Evolutionary conservation across 2,329 filamentous ascomycete genomes (phyloP), one percentile per base, ranked within the genome.

Genomic region (Monosporascus cannonballus): DNA sequence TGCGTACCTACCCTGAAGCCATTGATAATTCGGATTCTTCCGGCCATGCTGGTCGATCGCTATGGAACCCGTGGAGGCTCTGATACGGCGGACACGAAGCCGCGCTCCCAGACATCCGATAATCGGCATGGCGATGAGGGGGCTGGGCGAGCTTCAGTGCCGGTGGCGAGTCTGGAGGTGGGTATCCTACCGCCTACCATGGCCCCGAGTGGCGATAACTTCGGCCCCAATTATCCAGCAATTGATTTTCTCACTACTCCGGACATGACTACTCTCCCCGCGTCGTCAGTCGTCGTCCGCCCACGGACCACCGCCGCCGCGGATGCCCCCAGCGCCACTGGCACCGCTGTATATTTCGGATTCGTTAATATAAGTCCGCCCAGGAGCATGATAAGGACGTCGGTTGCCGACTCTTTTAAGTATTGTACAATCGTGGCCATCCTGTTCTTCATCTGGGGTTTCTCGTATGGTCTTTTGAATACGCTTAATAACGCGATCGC

Each of bases 1-100:
- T 96, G 91, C 62, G 88, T 96, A n/a, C 93, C 93, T 8, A 93
- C 88, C 0, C 73, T 96, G 56, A 96, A 96, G 67, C 92, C 93
- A 1, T 75, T 97, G 6, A 84, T 93, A 51, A 81, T 89, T 58
- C 77, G 77, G 54, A 75, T 84, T 50, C 69, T 84, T n/a, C 81
- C 81, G 2, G 69, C 73, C 20, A 80, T 83, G 72, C 65, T 84
- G 9, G 68, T 80, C 56, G 78, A 81, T 52, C 76, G 76, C 0
- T 66, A 80, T 54, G 73, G 73, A 44, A 76, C 73, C 15, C 58
- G 64, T 4, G 64, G 61, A 30, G 65, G 56, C 42, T 66, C 67
- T 5, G 62, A 62, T 14, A 67, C 63, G 11, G 54, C 55, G 17
- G 62, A 65, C 39, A 66, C 63, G 49, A 64, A 63, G 17, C 51